These are phyloP conservation scores for Candida chilensis DNA, from an alignment of 805 yeast species.

Conservation along the genomic window DNA sequence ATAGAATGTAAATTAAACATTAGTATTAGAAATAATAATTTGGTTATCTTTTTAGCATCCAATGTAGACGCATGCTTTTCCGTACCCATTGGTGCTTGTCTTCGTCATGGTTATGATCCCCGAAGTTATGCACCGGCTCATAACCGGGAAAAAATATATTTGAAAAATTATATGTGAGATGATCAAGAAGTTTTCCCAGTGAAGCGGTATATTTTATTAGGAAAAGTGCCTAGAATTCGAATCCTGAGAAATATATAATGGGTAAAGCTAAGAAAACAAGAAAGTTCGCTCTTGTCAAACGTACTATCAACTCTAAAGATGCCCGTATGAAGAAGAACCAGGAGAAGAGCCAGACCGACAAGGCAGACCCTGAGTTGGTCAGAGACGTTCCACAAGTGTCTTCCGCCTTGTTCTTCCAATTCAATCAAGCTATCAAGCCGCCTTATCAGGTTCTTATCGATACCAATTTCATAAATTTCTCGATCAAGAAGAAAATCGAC, in stretches of 20 bases:
- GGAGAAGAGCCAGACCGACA: slow-evolving; percentile 21
- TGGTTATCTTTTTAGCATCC: no score
- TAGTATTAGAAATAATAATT: not conserved
- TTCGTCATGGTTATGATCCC: no score
- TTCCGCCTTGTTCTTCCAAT: slow-evolving; percentile 90
- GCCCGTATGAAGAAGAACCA: slow-evolving; percentile 42
- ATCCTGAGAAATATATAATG: no score
- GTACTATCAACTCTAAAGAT: slow-evolving; percentile 69
- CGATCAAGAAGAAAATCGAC: slow-evolving; percentile 93
- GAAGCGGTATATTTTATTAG: no score
- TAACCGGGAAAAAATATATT: no score
- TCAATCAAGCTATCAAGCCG: slow-evolving; percentile 90
- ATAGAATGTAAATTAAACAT: slow-evolving; percentile 66
- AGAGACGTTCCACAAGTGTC: slow-evolving; percentile 86
- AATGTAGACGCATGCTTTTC: no score
- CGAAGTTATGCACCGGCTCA: no score
- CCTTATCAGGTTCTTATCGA: slow-evolving; percentile 95
- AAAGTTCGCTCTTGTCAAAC: slow-evolving; percentile 89
- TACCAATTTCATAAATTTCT: slow-evolving; percentile 94
- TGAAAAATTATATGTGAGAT: no score
- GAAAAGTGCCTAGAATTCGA: no score
- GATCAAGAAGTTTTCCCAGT: no score
- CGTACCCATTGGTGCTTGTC: no score
- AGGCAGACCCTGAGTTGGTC: slow-evolving; percentile 70
- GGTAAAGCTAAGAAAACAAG: slow-evolving; percentile 96